Evolutionary conservation across 2,329 filamentous ascomycete species (phyloP), one percentile per base, ranked within the genome.

Genomic region (Colletotrichum chlorophyti): DNA sequence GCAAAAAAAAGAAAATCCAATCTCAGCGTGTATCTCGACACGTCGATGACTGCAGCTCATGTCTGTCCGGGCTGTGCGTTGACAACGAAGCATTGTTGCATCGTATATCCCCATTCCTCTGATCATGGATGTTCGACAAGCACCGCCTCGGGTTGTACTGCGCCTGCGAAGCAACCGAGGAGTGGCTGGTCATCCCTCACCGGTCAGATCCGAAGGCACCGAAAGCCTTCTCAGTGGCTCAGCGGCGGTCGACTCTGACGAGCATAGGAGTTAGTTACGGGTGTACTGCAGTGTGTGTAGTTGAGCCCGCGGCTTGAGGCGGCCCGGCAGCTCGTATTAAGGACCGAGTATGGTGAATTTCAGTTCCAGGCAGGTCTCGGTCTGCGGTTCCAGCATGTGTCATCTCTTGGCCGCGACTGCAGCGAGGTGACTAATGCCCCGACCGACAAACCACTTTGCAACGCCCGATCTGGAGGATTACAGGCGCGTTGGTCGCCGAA

Each of bases 351-450:
- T n/a, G n/a, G n/a, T n/a, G 21, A 7, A 21, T 17, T 31, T 31
- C 4, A 24, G 34, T 14, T n/a, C n/a, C 12, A 45, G 38, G 38
- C 19, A 32, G 17, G 41, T 31, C 9, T 46, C 26, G 8, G 42
- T 40, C 38, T 52, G 47, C 26, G 11, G 43, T 26, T n/a, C 32
- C 32, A 29, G 41, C 54, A 47, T 53, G 48, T 58, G 54, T 58
- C 41, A 58, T 47, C 53, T 58, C 47, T 52, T 52, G 15, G 32
- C 31, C 26, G 19, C n/a, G 35, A n/a, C 26, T 14, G n/a, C n/a
- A n/a, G n/a, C n/a, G 19, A 32, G 21, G 42, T 51, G 53, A 51
- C 52, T 55, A 50, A 55, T n/a, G n/a, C n/a, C n/a, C n/a, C 21
- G 38, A 17, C 35, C 24, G 26, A 19, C n/a, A 35, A 12, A 9